phyloP scores from a whole-genome alignment of 2,329 filamentous ascomycete genomes.

The Fusarium sp. region DNA sequence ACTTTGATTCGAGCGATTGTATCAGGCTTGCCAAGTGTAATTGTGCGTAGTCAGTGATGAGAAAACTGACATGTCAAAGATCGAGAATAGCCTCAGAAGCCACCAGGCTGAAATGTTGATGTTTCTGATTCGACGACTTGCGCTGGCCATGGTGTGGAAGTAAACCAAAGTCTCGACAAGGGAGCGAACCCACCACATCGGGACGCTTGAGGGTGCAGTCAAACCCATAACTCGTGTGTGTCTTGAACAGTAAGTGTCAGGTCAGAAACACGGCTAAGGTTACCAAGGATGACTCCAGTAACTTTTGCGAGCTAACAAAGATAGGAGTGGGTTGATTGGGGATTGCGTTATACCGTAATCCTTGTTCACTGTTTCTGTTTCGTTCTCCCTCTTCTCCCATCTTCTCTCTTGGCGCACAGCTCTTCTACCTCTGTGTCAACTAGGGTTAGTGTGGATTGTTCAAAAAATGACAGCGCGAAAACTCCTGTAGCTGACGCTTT shows the following conservation, averaged over 20 bases:
- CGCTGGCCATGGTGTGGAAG: not conserved
- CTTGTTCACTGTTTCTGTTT: slow-evolving; percentile 9
- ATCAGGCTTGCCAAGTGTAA: not conserved
- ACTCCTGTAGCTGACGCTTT: not conserved
- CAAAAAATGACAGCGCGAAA: not conserved
- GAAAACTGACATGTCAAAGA: slow-evolving; percentile 15
- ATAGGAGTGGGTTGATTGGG: not conserved
- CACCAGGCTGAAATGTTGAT: not conserved
- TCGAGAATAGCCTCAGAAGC: slow-evolving; percentile 9
- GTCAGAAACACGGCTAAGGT: slow-evolving; percentile 17
- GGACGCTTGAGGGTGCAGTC: slow-evolving; percentile 19
- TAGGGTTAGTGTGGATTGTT: not conserved
- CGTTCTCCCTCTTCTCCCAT: slow-evolving; percentile 10
- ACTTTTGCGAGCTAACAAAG: not conserved
- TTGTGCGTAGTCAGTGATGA: not conserved
- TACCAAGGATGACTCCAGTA: slow-evolving; percentile 2
- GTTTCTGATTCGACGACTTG: not conserved
- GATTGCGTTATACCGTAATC: not conserved
- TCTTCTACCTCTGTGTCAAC: not conserved
- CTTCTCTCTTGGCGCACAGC: not conserved
- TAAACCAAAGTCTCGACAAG: slow-evolving; percentile 10
- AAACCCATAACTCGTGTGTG: slow-evolving; percentile 14
- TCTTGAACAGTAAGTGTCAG: slow-evolving; percentile 16
- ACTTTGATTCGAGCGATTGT: not conserved
- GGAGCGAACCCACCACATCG: slow-evolving; percentile 18